These are phyloP conservation scores for Prunus davidiana DNA, from an alignment of 306 rosid species.

Conservation along the genomic window DNA sequence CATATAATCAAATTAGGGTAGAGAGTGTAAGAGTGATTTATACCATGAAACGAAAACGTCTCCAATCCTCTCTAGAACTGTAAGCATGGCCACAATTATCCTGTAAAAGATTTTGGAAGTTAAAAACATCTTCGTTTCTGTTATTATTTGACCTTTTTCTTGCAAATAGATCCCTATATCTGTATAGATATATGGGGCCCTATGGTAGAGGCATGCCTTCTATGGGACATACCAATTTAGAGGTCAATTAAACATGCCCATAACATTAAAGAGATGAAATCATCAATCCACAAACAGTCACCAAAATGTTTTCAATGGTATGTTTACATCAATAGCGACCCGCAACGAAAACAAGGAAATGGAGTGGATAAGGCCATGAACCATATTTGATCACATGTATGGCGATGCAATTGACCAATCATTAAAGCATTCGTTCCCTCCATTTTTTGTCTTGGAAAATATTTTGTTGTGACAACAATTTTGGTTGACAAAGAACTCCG, in stretches of 20 bases:
- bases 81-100: constrained; percentile 75
- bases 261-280: neutral
- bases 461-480: neutral
- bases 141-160: no score
- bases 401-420: neutral
- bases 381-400: neutral
- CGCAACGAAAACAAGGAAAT: neutral
- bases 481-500: no score
- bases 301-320: neutral
- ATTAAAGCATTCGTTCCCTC: neutral
- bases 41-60: constrained; percentile 75
- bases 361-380: neutral
- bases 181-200: neutral
- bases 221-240: neutral
- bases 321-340: neutral
- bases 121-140: no score
- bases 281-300: neutral
- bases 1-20: neutral
- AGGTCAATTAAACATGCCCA: neutral
- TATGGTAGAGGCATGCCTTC: neutral
- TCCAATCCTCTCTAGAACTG: constrained; percentile 61
- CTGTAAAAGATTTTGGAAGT: constrained; percentile 34
- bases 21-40: neutral
- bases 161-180: neutral
- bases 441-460: neutral